A percentile compares a stretch with the other conserved stretches of the same genome.
phyloP scores from a whole-genome alignment of 1,139 yeast genomes.

The Taphrina sp. region DNA sequence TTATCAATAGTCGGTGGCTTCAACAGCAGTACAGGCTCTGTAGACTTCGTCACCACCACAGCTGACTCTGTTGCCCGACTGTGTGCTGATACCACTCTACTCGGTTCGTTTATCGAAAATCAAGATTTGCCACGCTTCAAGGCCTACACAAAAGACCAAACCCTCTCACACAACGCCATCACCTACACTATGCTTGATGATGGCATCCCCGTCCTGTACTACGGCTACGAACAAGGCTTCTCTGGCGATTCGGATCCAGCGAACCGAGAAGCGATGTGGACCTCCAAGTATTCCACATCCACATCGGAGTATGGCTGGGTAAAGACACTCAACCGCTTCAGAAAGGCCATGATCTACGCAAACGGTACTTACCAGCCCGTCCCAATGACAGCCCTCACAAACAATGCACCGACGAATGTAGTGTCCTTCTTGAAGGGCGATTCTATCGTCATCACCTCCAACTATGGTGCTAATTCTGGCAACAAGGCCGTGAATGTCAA shows the following conservation, averaged over 20 bases:
- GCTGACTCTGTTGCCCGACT: not conserved
- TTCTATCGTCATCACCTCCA: not conserved
- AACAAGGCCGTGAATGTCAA: not conserved
- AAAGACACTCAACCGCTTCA: conserved; percentile 9
- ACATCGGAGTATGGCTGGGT: conserved; percentile 16
- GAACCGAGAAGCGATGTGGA: conserved; percentile 33
- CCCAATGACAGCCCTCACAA: not conserved
- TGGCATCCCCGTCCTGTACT: conserved; percentile 34
- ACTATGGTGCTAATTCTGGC: not conserved
- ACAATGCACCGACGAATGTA: not conserved
- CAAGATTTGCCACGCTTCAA: conserved; percentile 33
- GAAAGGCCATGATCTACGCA: conserved; percentile 9
- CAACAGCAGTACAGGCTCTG: conserved; percentile 1
- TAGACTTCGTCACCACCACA: not conserved
- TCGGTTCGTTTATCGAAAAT: conserved; percentile 30
- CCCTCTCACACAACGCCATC: conserved; percentile 7
- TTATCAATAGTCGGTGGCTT: conserved; percentile 5
- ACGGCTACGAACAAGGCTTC: conserved; percentile 34
- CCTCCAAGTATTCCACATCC: conserved; percentile 16
- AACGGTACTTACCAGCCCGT: not conserved
- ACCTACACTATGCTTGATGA: conserved; percentile 22
- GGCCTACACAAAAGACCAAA: conserved; percentile 19
- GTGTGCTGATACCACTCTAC: conserved; percentile 7
- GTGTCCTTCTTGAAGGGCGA: not conserved
- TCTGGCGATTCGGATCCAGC: conserved; percentile 30